A percentile compares a stretch with the other conserved stretches of the same genome.
Conservation (phyloP, 768 basidiomycete species). For the Tubosaeta sp. region DNA sequence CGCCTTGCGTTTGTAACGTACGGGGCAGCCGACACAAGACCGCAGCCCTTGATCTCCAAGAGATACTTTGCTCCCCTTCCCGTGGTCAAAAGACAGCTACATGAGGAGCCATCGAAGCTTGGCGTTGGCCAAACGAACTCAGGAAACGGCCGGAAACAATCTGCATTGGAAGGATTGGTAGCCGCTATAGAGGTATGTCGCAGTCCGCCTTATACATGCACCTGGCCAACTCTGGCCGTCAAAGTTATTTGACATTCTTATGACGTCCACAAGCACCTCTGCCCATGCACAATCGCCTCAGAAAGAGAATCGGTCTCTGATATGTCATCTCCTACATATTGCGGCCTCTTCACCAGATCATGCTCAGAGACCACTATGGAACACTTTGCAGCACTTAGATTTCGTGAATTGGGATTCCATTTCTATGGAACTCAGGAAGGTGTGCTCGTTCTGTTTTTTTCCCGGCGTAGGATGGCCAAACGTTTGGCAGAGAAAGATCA, state of each 20-base stretch:
- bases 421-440: conserved; percentile 60
- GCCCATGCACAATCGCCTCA: conserved; percentile 19
- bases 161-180: conserved; percentile 66
- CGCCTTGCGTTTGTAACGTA: conserved; percentile 58
- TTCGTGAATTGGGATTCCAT: conserved; percentile 56
- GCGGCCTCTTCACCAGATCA: conserved; percentile 54
- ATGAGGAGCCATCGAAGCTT: conserved; percentile 42
- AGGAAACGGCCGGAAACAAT: conserved; percentile 51
- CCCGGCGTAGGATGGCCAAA: neutral
- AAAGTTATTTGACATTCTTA: conserved; percentile 38
- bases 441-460: conserved; percentile 18
- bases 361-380: conserved; percentile 52
- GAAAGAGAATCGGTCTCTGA: conserved; percentile 26
- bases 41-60: conserved; percentile 52
- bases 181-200: conserved; percentile 60
- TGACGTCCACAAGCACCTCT: conserved; percentile 13
- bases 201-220: neutral
- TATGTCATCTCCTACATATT: conserved; percentile 56
- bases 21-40: conserved; percentile 52
- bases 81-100: conserved; percentile 41
- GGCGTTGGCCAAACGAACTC: conserved; percentile 56
- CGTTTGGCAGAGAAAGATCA: conserved; percentile 50
- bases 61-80: conserved; percentile 50
- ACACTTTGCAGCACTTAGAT: conserved; percentile 45
- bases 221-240: conserved; percentile 28